Base-by-base conservation (phyloP, 371 early-diverging fungal genomes). In the Mycotypha africana region DNA sequence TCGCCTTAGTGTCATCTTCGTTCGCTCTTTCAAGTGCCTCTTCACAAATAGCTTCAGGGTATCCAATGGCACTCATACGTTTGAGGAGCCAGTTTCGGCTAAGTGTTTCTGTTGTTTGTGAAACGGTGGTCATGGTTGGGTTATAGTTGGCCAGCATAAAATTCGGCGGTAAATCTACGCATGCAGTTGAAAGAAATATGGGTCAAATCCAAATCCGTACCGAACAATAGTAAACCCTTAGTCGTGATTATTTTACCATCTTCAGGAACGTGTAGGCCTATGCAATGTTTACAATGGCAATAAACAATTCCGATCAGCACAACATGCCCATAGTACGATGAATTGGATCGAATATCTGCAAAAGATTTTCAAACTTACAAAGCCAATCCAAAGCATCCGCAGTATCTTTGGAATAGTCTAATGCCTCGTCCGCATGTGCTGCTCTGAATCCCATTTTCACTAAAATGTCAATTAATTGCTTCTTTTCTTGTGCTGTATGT, bases 181-280 rank as follows among this genome's bases (percentile, higher is more conserved):
- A 16, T 4, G 36, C 45, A n/a, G n/a, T n/a, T n/a, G n/a, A n/a
- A n/a, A n/a, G n/a, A n/a, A n/a, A n/a, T n/a, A n/a, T n/a, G n/a
- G n/a, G n/a, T n/a, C n/a, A n/a, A n/a, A n/a, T n/a, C n/a, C n/a
- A n/a, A n/a, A n/a, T n/a, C n/a, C n/a, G n/a, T n/a, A n/a, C 11
- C 5, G 12, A 33, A 25, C 9, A 20, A 1, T 21, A n/a, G 2
- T 14, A 6, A n/a, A 1, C 15, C 20, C 21, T 6, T 38, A 31
- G 2, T 17, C 0, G 6, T 8, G 56, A 15, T 28, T n/a, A n/a
- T n/a, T n/a, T 41, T 64, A 75, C 75, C 75, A 58, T 89, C 91
- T 51, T 93, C 93, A 23, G 93, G 92, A 9, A 93, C 88, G 60
- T 93, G 87, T 22, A 91, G 51, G 47, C 81, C 81, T 81, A 57